Evolutionary conservation across 805 yeast species (phyloP).

Genomic region (Starmerella powellii): DNA sequence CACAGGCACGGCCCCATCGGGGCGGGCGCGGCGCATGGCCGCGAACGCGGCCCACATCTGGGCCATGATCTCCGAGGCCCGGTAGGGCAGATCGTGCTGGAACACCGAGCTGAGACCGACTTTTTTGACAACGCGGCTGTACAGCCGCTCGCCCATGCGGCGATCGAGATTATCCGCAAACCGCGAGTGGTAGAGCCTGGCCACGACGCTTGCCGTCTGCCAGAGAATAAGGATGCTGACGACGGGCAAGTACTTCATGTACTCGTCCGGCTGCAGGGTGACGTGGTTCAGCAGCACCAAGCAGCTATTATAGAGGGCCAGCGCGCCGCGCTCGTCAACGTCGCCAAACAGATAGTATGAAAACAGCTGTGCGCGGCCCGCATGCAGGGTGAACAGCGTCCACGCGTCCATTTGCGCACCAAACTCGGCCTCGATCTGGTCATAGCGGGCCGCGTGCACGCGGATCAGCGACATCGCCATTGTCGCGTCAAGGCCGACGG

Average conservation of each 20-base stretch:
- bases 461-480: constrained; percentile 66
- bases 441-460: constrained; percentile 58
- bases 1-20: constrained; percentile 27
- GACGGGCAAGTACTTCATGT: constrained; percentile 63
- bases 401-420: constrained; percentile 45
- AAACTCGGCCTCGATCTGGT: constrained; percentile 56
- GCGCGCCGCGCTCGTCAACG: constrained; percentile 36
- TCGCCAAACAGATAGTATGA: constrained; percentile 71
- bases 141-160: constrained; percentile 54
- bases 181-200: constrained; percentile 66
- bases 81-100: constrained; percentile 83
- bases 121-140: constrained; percentile 29
- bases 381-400: constrained; percentile 53
- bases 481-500: constrained; percentile 46
- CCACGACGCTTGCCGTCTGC: constrained; percentile 84
- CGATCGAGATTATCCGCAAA: constrained; percentile 54
- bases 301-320: constrained; percentile 70
- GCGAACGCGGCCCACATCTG: constrained; percentile 85
- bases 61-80: constrained; percentile 87
- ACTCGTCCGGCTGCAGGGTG: constrained; percentile 44
- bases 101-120: constrained; percentile 71
- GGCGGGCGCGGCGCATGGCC: constrained; percentile 37
- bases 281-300: constrained; percentile 58
- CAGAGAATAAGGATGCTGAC: constrained; percentile 71
- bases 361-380: constrained; percentile 69